Evolutionary conservation across 2,329 filamentous ascomycete species (phyloP).

Genomic region (Aspergillus brasiliensis): DNA sequence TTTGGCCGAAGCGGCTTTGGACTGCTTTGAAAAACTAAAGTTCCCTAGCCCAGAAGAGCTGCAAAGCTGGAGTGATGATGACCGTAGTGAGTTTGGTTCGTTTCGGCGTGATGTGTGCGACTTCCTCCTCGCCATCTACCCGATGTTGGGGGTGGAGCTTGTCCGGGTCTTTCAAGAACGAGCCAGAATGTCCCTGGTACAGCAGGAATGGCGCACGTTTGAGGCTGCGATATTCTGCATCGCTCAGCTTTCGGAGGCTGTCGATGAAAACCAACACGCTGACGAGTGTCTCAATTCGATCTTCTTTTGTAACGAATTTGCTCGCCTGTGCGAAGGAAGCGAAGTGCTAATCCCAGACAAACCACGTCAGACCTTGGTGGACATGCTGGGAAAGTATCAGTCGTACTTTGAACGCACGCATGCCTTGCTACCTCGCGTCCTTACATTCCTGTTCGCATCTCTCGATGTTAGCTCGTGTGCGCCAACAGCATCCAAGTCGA

Average conservation of each 20-base stretch:
- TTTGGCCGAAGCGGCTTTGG: slow-evolving; percentile 42
- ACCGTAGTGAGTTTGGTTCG: slow-evolving; percentile 44
- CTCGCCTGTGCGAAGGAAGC: slow-evolving; percentile 34
- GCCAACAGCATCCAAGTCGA: slow-evolving; percentile 46
- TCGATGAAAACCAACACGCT: slow-evolving; percentile 47
- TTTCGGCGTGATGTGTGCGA: slow-evolving; percentile 51
- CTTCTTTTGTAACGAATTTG: slow-evolving; percentile 42
- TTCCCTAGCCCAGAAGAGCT: slow-evolving; percentile 38
- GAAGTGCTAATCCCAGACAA: slow-evolving; percentile 37
- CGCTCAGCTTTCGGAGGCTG: slow-evolving; percentile 47
- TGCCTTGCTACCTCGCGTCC: slow-evolving; percentile 40
- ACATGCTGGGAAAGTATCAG: slow-evolving; percentile 48
- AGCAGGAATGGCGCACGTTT: slow-evolving; percentile 45
- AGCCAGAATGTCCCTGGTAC: slow-evolving; percentile 35
- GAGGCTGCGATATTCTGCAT: slow-evolving; percentile 49
- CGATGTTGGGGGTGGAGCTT: slow-evolving; percentile 45
- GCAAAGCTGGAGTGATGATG: slow-evolving; percentile 46
- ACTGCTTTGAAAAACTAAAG: slow-evolving; percentile 47
- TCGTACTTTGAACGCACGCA: slow-evolving; percentile 48
- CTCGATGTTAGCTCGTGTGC: slow-evolving; percentile 45
- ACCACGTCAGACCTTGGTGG: slow-evolving; percentile 44
- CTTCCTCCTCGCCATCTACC: slow-evolving; percentile 47
- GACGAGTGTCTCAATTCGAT: slow-evolving; percentile 45
- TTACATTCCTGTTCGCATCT: slow-evolving; percentile 50
- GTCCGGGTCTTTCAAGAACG: slow-evolving; percentile 45